Base-by-base conservation (phyloP, 768 basidiomycete species). In the Gloeophyllum trabeum region DNA sequence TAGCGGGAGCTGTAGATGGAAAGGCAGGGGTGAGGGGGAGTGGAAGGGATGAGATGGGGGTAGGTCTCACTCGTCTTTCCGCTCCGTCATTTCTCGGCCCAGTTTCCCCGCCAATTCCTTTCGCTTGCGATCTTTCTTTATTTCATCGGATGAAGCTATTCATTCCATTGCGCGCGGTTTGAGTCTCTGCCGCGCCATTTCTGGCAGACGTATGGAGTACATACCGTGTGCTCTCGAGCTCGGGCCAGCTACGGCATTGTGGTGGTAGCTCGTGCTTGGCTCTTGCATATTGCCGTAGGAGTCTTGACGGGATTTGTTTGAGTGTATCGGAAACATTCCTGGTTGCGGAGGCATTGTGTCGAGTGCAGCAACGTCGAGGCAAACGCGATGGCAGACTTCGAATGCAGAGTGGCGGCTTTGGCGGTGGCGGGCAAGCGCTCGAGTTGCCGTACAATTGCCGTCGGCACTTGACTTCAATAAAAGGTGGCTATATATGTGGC, bases 11-110 rank as follows among this genome's bases (percentile, higher is more conserved):
- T 82, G 48, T 16, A 36, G n/a, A n/a, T n/a, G n/a, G n/a, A n/a
- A 44, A 42, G 24, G 45, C 16, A 30, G 43, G 34, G 19, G 41
- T 43, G 26, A 34, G 38, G 22, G 19, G 41, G 41, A 39, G 40
- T n/a, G 24, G 35, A 30, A 32, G 46, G 35, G 44, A 32, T 48
- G 35, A 25, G 26, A 42, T 10, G 30, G 35, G 39, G 25, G 12
- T 35, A 34, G 45, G 24, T 67, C 74, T 54, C 52, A 85, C 85
- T 86, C 83, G 56, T 86, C 83, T 50, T 81, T 64, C 45, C 82
- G 68, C 59, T 88, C 84, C 54, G 58, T 69, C 64, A 82, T 71
- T 50, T 87, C 84, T 56, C 80, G 85, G 19, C 75, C 76, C 22
- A 81, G 56, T 62, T 76, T 82, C 41, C 76, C 75, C n/a, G 75